These are phyloP conservation scores for Pseudozyma pruni DNA, from an alignment of 1,284 basidiomycete species.

Conservation along the genomic window DNA sequence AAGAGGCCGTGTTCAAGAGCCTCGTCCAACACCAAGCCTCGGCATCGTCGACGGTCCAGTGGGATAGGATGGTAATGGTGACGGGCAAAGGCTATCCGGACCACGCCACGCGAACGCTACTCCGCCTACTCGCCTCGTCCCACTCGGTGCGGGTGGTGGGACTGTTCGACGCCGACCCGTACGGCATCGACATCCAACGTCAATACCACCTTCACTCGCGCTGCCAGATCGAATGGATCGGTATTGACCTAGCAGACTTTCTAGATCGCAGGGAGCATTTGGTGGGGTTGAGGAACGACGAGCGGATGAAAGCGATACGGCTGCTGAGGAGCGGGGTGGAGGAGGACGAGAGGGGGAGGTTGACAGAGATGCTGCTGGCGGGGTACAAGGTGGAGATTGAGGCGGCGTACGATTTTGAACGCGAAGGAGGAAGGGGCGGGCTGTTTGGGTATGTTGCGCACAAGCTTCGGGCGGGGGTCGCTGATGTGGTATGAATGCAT, in stretches of 20 bases:
- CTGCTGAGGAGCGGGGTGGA: slow-evolving; percentile 8
- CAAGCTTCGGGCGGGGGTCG: not conserved
- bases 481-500: not conserved
- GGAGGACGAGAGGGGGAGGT: slow-evolving; percentile 8
- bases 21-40: slow-evolving; percentile 20
- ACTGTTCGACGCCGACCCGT: slow-evolving; percentile 47
- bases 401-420: slow-evolving; percentile 27
- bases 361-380: slow-evolving; percentile 37
- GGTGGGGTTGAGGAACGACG: slow-evolving; percentile 22
- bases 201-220: not conserved
- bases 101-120: slow-evolving; percentile 32
- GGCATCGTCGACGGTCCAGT: slow-evolving; percentile 8
- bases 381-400: slow-evolving; percentile 59
- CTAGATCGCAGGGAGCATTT: not conserved
- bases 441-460: slow-evolving; percentile 17
- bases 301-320: slow-evolving; percentile 34
- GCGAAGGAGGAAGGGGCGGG: not conserved
- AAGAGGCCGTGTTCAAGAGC: slow-evolving; percentile 53
- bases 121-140: slow-evolving; percentile 1
- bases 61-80: slow-evolving; percentile 6
- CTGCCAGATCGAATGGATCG: slow-evolving; percentile 16
- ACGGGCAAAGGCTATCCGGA: slow-evolving; percentile 62
- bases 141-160: slow-evolving; percentile 6
- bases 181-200: slow-evolving; percentile 53
- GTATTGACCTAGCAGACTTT: slow-evolving; percentile 26